phyloP scores from a whole-genome alignment of 2,329 filamentous ascomycete species.

The Monosporascus cannonballus region DNA sequence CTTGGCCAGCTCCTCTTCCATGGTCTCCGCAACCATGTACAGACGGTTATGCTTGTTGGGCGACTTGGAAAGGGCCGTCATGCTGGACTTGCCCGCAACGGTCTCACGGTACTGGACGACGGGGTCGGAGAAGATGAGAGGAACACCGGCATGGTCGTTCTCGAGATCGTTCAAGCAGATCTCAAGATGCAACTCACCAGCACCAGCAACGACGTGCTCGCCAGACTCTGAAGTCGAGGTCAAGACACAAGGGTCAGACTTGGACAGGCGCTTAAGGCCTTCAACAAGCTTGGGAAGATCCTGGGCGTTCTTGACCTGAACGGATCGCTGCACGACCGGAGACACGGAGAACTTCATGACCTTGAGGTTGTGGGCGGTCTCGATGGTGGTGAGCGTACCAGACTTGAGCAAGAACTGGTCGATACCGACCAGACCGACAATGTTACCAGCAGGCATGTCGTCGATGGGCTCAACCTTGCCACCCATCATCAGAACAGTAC shows the following conservation, averaged over 20 bases:
- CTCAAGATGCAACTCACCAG: slow-evolving; percentile 98
- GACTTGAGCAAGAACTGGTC: slow-evolving; percentile 99
- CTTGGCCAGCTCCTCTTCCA: slow-evolving; percentile 84
- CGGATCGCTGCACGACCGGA: slow-evolving; percentile 95
- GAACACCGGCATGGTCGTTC: slow-evolving; percentile 98
- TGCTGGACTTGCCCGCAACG: slow-evolving; percentile 76
- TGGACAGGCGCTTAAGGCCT: slow-evolving; percentile 99
- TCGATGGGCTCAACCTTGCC: slow-evolving; percentile 98
- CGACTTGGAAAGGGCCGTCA: slow-evolving; percentile 97
- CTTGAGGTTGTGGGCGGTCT: slow-evolving; percentile 99
- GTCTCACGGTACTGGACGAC: slow-evolving; percentile 99
- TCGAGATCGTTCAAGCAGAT: slow-evolving; percentile 99
- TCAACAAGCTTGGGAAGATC: slow-evolving; percentile 99
- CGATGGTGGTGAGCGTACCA: slow-evolving; percentile 95
- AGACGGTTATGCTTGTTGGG: slow-evolving; percentile 99
- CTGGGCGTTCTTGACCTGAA: slow-evolving; percentile 99
- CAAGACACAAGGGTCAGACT: slow-evolving; percentile 98
- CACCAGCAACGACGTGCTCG: slow-evolving; percentile 98
- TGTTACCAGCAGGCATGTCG: slow-evolving; percentile 99
- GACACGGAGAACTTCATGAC: slow-evolving; percentile 99
- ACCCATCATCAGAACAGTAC: slow-evolving; percentile 99
- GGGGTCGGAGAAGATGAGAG: slow-evolving; percentile 94
- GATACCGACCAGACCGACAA: slow-evolving; percentile 97
- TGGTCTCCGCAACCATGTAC: slow-evolving; percentile 87
- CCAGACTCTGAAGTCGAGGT: slow-evolving; percentile 84